Evolutionary conservation across 345 rosid genomes (phyloP).

Genomic region (Citrus glauca): DNA sequence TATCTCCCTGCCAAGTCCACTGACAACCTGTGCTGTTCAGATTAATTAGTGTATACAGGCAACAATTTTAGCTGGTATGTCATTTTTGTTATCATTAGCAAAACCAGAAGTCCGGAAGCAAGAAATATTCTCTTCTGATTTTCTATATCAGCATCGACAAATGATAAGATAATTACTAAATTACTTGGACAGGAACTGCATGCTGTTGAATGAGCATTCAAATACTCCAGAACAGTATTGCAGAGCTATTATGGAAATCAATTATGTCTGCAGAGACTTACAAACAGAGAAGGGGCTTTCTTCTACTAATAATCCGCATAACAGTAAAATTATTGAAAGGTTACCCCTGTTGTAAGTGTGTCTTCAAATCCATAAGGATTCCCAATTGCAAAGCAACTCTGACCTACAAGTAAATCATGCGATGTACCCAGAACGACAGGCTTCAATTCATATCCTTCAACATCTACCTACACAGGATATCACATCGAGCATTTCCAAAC

Average conservation of each 20-base stretch:
- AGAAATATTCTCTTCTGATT: background rate
- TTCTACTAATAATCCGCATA: background rate
- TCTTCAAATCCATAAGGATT: constrained; percentile 89
- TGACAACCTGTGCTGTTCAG: constrained; percentile 56
- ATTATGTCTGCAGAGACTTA: background rate
- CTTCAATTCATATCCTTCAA: constrained; percentile 57
- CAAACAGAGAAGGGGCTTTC: background rate
- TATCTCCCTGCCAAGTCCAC: constrained; percentile 87
- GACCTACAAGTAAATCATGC: constrained; percentile 66
- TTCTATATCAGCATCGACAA: background rate
- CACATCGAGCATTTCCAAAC: background rate
- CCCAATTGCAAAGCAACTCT: constrained; percentile 84
- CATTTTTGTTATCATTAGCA: background rate
- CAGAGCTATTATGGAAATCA: background rate
- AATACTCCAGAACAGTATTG: background rate
- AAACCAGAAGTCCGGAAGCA: background rate
- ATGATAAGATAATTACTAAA: background rate
- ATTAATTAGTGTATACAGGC: background rate
- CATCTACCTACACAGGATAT: constrained; percentile 49
- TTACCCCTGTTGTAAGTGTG: constrained; percentile 94
- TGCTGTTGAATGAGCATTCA: background rate
- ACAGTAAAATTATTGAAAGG: background rate
- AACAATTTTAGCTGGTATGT: background rate
- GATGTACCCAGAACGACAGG: constrained; percentile 79
- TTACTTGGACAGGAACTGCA: background rate